These are phyloP conservation scores for Lentithecium fluviatile DNA, from an alignment of 495 filamentous ascomycete genomes.

Conservation along the genomic window DNA sequence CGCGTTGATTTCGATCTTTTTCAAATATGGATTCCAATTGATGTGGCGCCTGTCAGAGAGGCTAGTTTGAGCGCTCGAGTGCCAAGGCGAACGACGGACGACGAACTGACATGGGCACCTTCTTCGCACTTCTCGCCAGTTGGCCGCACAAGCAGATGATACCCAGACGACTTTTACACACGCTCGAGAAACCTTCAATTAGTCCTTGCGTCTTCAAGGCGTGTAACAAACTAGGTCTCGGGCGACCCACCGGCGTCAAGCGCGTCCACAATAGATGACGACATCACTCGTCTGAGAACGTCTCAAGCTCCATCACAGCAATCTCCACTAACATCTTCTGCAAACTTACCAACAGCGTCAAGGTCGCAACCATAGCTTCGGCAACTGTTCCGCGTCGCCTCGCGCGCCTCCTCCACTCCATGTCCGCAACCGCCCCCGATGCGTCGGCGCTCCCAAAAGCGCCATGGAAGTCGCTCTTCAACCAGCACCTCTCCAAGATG, in stretches of 20 bases:
- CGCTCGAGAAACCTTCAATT: no score
- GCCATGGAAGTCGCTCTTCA: slow-evolving; percentile 69
- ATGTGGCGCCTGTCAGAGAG: slow-evolving; percentile 5
- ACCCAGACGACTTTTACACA: no score
- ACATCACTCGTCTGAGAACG: slow-evolving; percentile 12
- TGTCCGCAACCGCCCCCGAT: slow-evolving; percentile 28
- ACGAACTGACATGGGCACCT: neutral
- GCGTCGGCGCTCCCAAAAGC: slow-evolving; percentile 40
- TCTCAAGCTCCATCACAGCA: neutral
- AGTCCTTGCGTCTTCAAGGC: no score
- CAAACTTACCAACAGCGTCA: neutral
- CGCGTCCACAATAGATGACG: slow-evolving; percentile 16
- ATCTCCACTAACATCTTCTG: neutral
- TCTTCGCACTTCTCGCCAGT: neutral
- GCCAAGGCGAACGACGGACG: neutral
- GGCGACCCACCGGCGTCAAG: no score
- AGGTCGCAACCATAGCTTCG: slow-evolving; percentile 30
- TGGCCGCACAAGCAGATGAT: no score
- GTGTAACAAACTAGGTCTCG: no score
- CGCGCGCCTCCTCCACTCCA: slow-evolving; percentile 26
- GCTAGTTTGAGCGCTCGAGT: neutral
- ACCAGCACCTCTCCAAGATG: slow-evolving; percentile 62
- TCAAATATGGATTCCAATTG: neutral
- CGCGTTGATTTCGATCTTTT: neutral
- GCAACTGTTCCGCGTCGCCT: slow-evolving; percentile 18